phyloP scores from a whole-genome alignment of 129 eudicot genomes.

The Mikania micrantha region DNA sequence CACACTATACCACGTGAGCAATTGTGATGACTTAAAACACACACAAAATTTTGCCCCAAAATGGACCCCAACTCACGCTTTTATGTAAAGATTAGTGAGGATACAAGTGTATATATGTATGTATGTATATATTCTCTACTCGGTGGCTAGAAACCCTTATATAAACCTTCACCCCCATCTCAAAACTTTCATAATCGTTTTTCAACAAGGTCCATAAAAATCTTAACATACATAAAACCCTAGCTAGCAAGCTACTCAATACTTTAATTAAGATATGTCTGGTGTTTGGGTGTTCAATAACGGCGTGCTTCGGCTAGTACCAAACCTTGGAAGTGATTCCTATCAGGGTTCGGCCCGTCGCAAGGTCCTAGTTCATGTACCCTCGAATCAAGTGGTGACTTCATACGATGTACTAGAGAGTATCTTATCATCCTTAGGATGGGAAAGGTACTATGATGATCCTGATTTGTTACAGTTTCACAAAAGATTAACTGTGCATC shows the following conservation, averaged over 20 bases:
- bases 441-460: conserved; percentile 91
- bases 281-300: conserved; percentile 98
- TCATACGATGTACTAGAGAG: conserved; percentile 54
- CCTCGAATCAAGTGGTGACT: conserved; percentile 56
- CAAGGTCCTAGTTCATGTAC: conserved; percentile 54
- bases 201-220: neutral
- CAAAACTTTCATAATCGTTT: conserved; percentile 14
- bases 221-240: neutral
- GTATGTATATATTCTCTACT: conserved; percentile 10
- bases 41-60: no score
- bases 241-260: neutral
- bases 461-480: conserved; percentile 27
- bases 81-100: no score
- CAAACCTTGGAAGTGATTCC: conserved; percentile 62
- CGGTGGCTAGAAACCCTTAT: conserved; percentile 27
- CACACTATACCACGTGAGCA: conserved; percentile 25
- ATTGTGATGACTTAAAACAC: conserved; percentile 17
- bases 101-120: neutral
- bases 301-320: conserved; percentile 71
- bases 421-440: conserved; percentile 49
- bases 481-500: neutral
- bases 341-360: conserved; percentile 31
- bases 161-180: conserved; percentile 30
- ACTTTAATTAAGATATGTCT: conserved; percentile 44
- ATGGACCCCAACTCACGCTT: conserved; percentile 1